Evolutionary conservation across 441 rosid genomes (phyloP).

Genomic region (Brassica hybrid): DNA sequence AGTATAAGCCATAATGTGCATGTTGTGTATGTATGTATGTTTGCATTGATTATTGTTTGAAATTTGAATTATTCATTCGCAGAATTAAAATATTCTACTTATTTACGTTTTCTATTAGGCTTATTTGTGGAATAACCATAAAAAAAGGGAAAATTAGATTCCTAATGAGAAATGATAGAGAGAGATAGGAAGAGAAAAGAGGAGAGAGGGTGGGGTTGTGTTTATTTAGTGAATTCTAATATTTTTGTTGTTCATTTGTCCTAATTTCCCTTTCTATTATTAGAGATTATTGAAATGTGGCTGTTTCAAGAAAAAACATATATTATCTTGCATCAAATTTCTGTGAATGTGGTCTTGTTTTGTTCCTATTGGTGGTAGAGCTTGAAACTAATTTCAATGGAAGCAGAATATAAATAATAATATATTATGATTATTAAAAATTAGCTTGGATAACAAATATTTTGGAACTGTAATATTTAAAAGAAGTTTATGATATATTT

Average conservation of each 20-base stretch:
- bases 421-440: neutral
- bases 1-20: conserved; percentile 6
- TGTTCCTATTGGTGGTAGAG: neutral
- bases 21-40: conserved; percentile 14
- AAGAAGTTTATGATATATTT: neutral
- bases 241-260: too few relatives aligned
- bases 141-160: too few relatives aligned
- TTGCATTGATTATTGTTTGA: conserved; percentile 30
- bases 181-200: too few relatives aligned
- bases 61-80: neutral
- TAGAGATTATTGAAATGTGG: neutral
- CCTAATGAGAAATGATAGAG: too few relatives aligned
- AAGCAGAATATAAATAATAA: neutral
- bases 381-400: neutral
- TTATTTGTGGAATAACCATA: too few relatives aligned
- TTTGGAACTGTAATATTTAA: neutral
- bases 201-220: too few relatives aligned
- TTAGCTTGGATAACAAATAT: neutral
- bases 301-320: neutral
- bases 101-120: too few relatives aligned
- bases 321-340: neutral
- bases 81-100: too few relatives aligned
- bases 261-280: neutral
- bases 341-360: neutral
- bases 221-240: too few relatives aligned